A percentile compares a stretch with the other conserved stretches of the same genome.
Evolutionary conservation across 139 green algal species (phyloP).

Genomic region (Tetradesmus obliquus): DNA sequence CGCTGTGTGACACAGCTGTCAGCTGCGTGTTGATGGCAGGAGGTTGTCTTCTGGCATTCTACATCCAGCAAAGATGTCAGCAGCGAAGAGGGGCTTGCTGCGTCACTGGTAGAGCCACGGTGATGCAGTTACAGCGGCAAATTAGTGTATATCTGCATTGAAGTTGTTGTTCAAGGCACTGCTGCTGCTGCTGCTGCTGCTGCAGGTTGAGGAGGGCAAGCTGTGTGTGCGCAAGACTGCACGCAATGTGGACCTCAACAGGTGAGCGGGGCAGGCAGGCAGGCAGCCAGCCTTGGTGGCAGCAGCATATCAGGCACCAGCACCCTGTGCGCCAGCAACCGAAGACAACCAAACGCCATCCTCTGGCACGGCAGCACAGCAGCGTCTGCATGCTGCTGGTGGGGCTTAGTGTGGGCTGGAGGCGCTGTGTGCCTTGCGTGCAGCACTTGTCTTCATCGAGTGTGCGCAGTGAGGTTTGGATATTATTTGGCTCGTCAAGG

Average conservation of each 20-base stretch:
- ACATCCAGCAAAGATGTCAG: no score
- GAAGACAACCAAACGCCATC: no score
- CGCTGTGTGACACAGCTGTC: not conserved
- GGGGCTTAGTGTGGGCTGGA: not conserved
- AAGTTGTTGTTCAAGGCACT: not conserved
- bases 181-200: slow-evolving; percentile 12
- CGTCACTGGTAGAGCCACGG: no score
- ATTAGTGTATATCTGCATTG: no score
- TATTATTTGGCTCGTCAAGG: no score
- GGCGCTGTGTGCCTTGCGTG: not conserved
- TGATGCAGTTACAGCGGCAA: no score
- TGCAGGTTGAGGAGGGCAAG: slow-evolving; percentile 53
- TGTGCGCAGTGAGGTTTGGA: no score
- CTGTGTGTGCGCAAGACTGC: slow-evolving; percentile 67
- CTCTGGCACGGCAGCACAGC: no score
- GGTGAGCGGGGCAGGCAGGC: not conserved
- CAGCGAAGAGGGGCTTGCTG: no score
- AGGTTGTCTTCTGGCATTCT: not conserved
- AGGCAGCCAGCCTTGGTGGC: not conserved
- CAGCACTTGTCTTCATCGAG: rapidly evolving
- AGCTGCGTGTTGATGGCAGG: not conserved
- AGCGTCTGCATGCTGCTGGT: not conserved
- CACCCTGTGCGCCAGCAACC: no score
- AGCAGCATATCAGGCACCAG: not conserved
- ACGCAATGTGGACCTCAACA: slow-evolving; percentile 70